phyloP scores from a whole-genome alignment of 2,329 filamentous ascomycete species.

The Pyrenochaeta sp. region DNA sequence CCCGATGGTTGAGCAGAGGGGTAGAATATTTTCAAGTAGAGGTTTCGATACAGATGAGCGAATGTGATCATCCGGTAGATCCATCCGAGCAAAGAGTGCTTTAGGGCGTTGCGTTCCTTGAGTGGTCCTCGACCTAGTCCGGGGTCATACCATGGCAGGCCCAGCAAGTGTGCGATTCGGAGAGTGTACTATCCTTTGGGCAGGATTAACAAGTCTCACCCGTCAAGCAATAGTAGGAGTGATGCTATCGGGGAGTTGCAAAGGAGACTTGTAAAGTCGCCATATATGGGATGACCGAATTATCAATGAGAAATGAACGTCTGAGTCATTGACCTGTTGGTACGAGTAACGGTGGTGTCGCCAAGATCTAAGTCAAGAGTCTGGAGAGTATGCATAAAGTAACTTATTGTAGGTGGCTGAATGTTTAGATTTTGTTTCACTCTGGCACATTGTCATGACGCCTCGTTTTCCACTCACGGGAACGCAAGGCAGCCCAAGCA shows the following conservation, averaged over 20 bases:
- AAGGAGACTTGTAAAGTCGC: not conserved
- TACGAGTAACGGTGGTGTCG: not conserved
- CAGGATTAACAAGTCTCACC: too few species aligned
- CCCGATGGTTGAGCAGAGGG: constrained; percentile 20
- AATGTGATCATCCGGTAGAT: constrained; percentile 22
- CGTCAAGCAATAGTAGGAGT: too few species aligned
- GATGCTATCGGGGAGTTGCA: too few species aligned
- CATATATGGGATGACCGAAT: not conserved
- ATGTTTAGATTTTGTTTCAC: too few species aligned
- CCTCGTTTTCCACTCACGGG: too few species aligned
- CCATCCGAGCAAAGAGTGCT: constrained; percentile 3
- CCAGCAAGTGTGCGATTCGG: constrained; percentile 38
- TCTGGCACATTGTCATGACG: too few species aligned
- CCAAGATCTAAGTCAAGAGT: too few species aligned
- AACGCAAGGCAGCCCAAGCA: too few species aligned
- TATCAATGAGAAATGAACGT: not conserved
- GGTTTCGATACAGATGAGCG: not conserved
- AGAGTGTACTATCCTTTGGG: constrained; percentile 7
- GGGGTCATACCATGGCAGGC: constrained; percentile 31
- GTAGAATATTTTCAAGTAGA: constrained; percentile 4
- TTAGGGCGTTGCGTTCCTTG: not conserved
- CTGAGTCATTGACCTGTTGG: not conserved
- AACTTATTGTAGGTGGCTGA: too few species aligned
- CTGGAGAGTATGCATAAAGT: too few species aligned
- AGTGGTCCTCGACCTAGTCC: not conserved